phyloP scores from a whole-genome alignment of 768 basidiomycete species.

The Lactifluus hygrophoroides region DNA sequence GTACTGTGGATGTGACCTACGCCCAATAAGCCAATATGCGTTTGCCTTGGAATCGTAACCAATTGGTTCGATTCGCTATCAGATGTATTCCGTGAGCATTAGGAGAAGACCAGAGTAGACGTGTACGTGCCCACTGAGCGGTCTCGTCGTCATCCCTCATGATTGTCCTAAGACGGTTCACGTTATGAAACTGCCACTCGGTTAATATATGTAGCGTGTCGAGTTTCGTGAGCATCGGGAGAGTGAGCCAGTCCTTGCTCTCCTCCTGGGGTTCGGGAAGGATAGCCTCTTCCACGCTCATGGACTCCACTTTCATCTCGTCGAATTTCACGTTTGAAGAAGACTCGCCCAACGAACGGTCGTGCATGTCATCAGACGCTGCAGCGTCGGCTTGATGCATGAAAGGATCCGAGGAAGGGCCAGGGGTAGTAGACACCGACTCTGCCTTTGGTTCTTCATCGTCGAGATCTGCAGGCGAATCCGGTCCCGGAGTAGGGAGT shows the following conservation, averaged over 20 bases:
- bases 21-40: constrained; percentile 81
- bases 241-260: constrained; percentile 59
- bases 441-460: constrained; percentile 21
- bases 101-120: neutral
- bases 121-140: constrained; percentile 60
- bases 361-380: neutral
- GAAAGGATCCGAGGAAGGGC: neutral
- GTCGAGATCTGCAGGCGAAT: constrained; percentile 16
- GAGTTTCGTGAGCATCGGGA: constrained; percentile 63
- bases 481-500: constrained; percentile 21
- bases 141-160: constrained; percentile 77
- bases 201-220: constrained; percentile 63
- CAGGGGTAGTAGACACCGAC: constrained; percentile 2
- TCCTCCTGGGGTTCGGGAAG: constrained; percentile 26
- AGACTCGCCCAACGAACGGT: neutral
- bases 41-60: constrained; percentile 74
- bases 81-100: constrained; percentile 3
- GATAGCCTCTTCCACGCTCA: constrained; percentile 5
- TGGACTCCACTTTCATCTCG: constrained; percentile 6
- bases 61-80: constrained; percentile 74
- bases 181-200: constrained; percentile 87
- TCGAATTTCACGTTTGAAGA: neutral
- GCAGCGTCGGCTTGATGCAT: neutral
- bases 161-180: constrained; percentile 52
- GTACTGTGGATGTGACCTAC: constrained; percentile 34